Conservation (phyloP, 176 grass and related monocot species). For the Juncus effusus region DNA sequence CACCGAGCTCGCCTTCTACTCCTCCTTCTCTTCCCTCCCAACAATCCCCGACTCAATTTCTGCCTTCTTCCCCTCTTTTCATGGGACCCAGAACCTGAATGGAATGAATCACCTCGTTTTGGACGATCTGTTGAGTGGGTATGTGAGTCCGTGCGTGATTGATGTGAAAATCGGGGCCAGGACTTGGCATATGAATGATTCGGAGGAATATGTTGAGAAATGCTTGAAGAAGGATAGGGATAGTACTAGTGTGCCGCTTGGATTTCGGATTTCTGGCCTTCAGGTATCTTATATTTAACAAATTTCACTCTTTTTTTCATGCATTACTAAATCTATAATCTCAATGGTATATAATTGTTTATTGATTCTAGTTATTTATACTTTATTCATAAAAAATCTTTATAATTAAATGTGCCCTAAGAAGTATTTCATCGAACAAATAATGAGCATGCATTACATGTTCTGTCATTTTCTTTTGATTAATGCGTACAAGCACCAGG, state of each 20-base stretch:
- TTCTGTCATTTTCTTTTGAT: too few species aligned
- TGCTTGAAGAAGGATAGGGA: conserved; percentile 67
- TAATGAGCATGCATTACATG: too few species aligned
- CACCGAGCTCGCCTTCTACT: conserved; percentile 65
- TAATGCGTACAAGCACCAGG: background rate
- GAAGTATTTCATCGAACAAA: too few species aligned
- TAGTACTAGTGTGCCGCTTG: conserved; percentile 49
- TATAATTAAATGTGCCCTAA: too few species aligned
- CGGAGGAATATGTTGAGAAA: conserved; percentile 67
- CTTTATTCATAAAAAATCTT: too few species aligned
- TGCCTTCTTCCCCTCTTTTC: conserved; percentile 63
- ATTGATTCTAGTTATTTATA: too few species aligned
- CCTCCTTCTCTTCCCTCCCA: conserved; percentile 45
- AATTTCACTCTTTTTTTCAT: too few species aligned
- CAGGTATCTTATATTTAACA: conserved; percentile 13
- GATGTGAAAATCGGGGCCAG: conserved; percentile 88
- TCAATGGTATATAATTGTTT: too few species aligned
- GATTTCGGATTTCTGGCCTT: conserved; percentile 63
- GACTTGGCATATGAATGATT: conserved; percentile 43
- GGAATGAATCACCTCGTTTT: conserved; percentile 54
- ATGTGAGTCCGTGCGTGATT: conserved; percentile 44
- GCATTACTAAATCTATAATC: too few species aligned
- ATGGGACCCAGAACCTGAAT: conserved; percentile 52
- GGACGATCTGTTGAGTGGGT: conserved; percentile 54
- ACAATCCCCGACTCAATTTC: conserved; percentile 37